Conservation (phyloP, 1,139 yeast genomes). For the Geotrichum phurueaensis region DNA sequence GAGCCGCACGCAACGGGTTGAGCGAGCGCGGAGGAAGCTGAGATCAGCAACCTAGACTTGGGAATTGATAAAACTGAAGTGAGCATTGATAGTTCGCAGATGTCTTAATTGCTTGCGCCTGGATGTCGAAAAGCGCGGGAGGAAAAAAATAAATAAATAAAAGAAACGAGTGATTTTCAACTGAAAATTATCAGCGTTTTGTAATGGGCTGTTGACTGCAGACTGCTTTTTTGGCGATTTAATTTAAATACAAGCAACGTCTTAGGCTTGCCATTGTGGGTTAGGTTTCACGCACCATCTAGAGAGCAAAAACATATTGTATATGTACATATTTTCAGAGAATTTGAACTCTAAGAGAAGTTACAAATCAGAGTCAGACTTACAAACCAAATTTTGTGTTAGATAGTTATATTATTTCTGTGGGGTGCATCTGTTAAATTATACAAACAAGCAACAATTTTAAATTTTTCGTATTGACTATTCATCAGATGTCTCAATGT, state of each 20-base stretch:
- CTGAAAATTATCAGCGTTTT: background rate
- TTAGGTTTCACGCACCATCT: background rate
- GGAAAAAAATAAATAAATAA: background rate
- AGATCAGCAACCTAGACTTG: background rate
- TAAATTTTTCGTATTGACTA: background rate
- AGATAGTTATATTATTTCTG: too few relatives aligned
- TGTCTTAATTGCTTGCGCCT: background rate
- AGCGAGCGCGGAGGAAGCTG: background rate
- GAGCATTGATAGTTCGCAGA: background rate
- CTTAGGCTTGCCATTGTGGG: background rate
- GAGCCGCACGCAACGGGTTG: background rate
- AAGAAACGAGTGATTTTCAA: background rate
- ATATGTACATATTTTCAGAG: too few relatives aligned
- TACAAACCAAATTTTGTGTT: background rate
- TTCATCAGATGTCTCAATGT: background rate
- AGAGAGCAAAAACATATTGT: background rate
- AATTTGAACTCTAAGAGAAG: background rate
- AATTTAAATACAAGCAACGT: background rate
- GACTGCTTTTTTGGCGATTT: background rate
- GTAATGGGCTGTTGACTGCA: background rate
- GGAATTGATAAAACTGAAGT: background rate
- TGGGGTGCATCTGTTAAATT: background rate
- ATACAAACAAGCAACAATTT: background rate
- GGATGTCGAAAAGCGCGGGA: background rate
- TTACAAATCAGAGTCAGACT: background rate